Base-by-base conservation (phyloP, 371 early-diverging fungal genomes). In the Saksenaea oblongispora region DNA sequence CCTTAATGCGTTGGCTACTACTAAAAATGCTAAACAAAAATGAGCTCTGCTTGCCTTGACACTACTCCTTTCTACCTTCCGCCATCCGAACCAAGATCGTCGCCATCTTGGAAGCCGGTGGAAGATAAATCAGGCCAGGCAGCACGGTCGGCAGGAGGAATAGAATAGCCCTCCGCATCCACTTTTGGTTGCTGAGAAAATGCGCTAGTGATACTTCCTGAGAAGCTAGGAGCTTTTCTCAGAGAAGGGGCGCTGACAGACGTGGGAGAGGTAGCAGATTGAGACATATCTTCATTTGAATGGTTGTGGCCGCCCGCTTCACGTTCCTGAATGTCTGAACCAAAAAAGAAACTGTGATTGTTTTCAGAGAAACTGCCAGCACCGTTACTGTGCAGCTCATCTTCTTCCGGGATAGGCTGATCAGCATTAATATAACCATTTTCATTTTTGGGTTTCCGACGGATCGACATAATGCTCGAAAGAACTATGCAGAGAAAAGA, bases 91-190 rank as follows among this genome's bases (percentile, higher is more conserved):
- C 56, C 62, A 55, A 36, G 2, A 36, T 62, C 63, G 7, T 62
- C 57, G 10, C 17, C 42, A n/a, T 63, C 51, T 34, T 34, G 26
- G 4, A 61, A 34, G 9, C 22, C 10, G 4, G 51, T 14, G 4
- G 27, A 13, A 15, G 39, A 59, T 5, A 66, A 67, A 42, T 74
- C 76, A 0, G 73, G 72, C 81, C 79, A 80, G 24, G 75, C 79
- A 34, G 77, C 65, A 37, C 82, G 78, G 62, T 84, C 82, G 4
- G 80, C 67, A n/a, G 82, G 84, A 35, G 84, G 84, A 24, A 84
- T 79, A 4, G 82, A 67, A 58, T 74, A 84, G 17, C 84, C 84
- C 36, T 84, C 82, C 14, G 72, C 72, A 63, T 84, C 84, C 1
- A 81, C 70, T 66, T 66, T 64, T 35, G 64, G 70, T 17, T 59